Conservation (phyloP, 768 basidiomycete genomes). For the Pilatotrama ljubarskyi region DNA sequence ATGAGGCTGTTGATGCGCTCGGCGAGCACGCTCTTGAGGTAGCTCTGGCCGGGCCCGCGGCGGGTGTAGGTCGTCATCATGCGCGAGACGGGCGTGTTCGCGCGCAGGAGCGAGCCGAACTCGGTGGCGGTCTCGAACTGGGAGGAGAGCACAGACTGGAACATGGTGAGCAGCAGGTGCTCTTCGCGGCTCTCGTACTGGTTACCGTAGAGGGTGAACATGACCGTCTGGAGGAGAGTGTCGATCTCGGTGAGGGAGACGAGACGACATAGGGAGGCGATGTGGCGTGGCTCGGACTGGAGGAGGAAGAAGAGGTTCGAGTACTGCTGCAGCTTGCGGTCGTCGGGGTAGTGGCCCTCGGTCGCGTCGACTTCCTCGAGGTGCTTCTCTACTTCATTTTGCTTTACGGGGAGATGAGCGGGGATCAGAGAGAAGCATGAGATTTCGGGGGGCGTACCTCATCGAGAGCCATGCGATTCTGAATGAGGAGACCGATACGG, state of each 20-base stretch:
- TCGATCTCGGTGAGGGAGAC: constrained; percentile 97
- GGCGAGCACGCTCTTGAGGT: constrained; percentile 95
- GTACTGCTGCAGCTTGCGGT: constrained; percentile 93
- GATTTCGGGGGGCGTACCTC: constrained; percentile 51
- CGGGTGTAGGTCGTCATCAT: constrained; percentile 99
- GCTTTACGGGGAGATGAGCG: constrained; percentile 47
- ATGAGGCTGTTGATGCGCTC: constrained; percentile 98
- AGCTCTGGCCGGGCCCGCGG: constrained; percentile 97
- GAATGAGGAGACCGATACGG: constrained; percentile 94
- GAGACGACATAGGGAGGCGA: constrained; percentile 93
- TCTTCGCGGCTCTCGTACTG: constrained; percentile 88
- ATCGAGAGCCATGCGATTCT: constrained; percentile 96
- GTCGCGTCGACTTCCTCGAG: constrained; percentile 94
- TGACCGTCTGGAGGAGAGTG: constrained; percentile 98
- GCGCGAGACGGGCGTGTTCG: constrained; percentile 97
- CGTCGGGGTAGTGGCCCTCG: constrained; percentile 91
- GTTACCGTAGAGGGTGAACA: constrained; percentile 99
- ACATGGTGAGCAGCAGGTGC: constrained; percentile 98
- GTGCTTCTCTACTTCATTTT: constrained; percentile 93
- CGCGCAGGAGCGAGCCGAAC: constrained; percentile 96
- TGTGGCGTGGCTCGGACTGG: constrained; percentile 96
- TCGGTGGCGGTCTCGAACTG: constrained; percentile 99
- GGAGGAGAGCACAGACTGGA: constrained; percentile 96
- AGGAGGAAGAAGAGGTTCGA: constrained; percentile 98
- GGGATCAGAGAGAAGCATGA: neutral